These are phyloP conservation scores for Salpingoeca rosetta DNA, from an alignment of 78 protist genomes.

Conservation along the genomic window DNA sequence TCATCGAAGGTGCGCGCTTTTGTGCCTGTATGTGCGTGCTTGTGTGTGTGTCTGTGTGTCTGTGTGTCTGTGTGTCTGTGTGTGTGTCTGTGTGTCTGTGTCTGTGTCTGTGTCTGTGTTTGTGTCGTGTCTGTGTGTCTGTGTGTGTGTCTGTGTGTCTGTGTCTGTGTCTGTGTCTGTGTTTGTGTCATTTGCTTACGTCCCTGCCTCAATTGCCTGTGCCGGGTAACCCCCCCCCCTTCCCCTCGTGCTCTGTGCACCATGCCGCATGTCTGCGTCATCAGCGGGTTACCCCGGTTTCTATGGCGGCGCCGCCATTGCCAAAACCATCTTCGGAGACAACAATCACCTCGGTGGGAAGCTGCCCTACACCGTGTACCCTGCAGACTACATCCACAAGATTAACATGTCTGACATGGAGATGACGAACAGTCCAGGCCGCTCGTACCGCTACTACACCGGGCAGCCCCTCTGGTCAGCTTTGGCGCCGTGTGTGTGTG, in stretches of 20 bases:
- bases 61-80: too few species aligned
- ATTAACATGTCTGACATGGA: conserved; percentile 2
- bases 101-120: too few species aligned
- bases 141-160: too few species aligned
- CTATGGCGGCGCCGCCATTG: conserved; percentile 35
- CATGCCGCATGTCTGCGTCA: too few species aligned
- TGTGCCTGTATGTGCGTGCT: not conserved
- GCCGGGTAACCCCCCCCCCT: too few species aligned
- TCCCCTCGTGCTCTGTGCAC: too few species aligned
- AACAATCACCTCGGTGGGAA: conserved; percentile 12
- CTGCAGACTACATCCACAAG: conserved; percentile 5
- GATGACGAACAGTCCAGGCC: conserved; percentile 28
- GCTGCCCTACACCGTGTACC: conserved; percentile 35
- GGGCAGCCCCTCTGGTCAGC: conserved; percentile 9
- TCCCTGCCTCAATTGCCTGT: too few species aligned
- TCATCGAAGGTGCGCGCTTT: conserved; percentile 7
- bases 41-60: too few species aligned
- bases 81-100: too few species aligned
- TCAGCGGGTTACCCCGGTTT: conserved; percentile 38
- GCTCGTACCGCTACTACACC: conserved; percentile 42
- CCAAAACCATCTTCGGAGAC: conserved; percentile 27
- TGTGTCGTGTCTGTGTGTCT: not conserved
- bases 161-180: too few species aligned
- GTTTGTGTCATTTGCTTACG: too few species aligned
- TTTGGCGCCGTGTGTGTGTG: not conserved